Conservation (phyloP, 2,329 filamentous ascomycete genomes). For the Pseudogymnoascus pannorum region DNA sequence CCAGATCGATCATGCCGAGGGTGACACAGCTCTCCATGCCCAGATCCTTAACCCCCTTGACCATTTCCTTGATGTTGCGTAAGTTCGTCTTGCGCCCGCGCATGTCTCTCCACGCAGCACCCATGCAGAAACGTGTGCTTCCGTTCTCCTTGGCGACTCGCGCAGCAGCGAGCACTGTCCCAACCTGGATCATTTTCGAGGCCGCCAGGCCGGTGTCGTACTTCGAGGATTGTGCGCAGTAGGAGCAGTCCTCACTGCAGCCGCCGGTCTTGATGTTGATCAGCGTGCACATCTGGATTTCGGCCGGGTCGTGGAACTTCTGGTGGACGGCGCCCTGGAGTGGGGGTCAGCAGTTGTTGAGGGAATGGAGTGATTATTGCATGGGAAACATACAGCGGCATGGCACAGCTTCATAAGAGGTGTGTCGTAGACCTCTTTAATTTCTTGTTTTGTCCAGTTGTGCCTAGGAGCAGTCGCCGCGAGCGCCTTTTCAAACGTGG, state of each 20-base stretch:
- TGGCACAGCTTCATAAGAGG: slow-evolving; percentile 73
- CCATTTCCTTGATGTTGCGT: slow-evolving; percentile 80
- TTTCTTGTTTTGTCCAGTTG: slow-evolving; percentile 76
- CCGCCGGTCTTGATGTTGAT: slow-evolving; percentile 97
- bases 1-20: slow-evolving; percentile 79
- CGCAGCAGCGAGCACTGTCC: slow-evolving; percentile 72
- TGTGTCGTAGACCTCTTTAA: slow-evolving; percentile 72
- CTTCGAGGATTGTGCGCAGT: slow-evolving; percentile 83
- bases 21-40: slow-evolving; percentile 94
- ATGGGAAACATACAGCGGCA: slow-evolving; percentile 52
- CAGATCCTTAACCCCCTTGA: slow-evolving; percentile 69
- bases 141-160: slow-evolving; percentile 73
- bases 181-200: slow-evolving; percentile 70
- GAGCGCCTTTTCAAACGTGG: slow-evolving; percentile 40
- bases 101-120: slow-evolving; percentile 91
- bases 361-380: slow-evolving; percentile 16
- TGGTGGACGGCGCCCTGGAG: slow-evolving; percentile 69
- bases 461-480: slow-evolving; percentile 55
- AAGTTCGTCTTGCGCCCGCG: slow-evolving; percentile 77
- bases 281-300: slow-evolving; percentile 85
- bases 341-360: slow-evolving; percentile 16
- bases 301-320: slow-evolving; percentile 74
- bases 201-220: slow-evolving; percentile 72
- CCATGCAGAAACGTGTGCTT: slow-evolving; percentile 91
- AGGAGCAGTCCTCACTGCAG: slow-evolving; percentile 86